A percentile compares a stretch with the other conserved stretches of the same genome.
Conservation (phyloP, 1,284 basidiomycete species). For the Porogramme epimiltina region DNA sequence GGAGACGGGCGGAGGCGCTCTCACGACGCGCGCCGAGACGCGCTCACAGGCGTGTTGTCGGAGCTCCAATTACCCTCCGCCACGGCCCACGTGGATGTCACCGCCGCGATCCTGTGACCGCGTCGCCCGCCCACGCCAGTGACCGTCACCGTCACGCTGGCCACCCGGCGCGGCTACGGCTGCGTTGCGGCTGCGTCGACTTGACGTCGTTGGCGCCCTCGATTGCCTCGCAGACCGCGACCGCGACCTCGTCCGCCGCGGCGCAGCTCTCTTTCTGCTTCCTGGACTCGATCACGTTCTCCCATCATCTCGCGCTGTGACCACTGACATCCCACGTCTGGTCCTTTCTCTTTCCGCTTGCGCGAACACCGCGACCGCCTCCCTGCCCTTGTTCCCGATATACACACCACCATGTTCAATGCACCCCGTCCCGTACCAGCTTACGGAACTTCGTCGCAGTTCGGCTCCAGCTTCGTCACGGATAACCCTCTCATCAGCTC, state of each 20-base stretch:
- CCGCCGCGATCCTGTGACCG: constrained; percentile 26
- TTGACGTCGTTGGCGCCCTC: constrained; percentile 12
- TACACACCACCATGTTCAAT: constrained; percentile 64
- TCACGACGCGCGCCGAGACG: constrained; percentile 32
- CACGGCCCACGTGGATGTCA: constrained; percentile 17
- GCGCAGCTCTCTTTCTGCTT: not conserved
- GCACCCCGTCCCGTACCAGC: constrained; percentile 70
- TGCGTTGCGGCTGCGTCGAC: too few relatives aligned
- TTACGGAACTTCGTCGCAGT: constrained; percentile 56
- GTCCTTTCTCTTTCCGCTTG: not conserved
- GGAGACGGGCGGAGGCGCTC: constrained; percentile 20
- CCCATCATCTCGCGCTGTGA: too few relatives aligned
- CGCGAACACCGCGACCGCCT: constrained; percentile 1
- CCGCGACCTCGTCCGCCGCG: constrained; percentile 5
- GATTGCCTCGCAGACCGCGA: constrained; percentile 3
- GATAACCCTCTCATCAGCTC: constrained; percentile 77
- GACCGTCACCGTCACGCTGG: constrained; percentile 11
- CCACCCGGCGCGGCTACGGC: too few relatives aligned
- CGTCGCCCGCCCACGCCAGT: not conserved
- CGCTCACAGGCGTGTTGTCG: constrained; percentile 31
- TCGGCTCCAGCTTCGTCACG: constrained; percentile 73
- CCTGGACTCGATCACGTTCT: not conserved
- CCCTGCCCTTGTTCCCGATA: constrained; percentile 2
- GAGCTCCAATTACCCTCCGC: constrained; percentile 24
- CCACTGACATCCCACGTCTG: not conserved